These are phyloP conservation scores for Mycena metata DNA, from an alignment of 768 basidiomycete genomes.

Conservation along the genomic window DNA sequence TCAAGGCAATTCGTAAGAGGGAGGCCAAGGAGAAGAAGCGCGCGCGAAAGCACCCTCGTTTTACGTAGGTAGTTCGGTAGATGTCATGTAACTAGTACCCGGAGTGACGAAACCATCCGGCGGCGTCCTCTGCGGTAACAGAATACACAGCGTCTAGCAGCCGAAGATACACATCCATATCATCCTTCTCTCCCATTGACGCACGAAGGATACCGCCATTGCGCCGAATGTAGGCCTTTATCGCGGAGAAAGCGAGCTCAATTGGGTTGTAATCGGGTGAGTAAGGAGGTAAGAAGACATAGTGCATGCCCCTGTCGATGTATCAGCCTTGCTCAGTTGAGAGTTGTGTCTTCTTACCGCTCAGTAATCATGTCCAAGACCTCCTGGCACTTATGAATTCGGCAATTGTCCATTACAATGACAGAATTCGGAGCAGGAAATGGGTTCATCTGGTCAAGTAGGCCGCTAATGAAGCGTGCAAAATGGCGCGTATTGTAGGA, in stretches of 20 bases:
- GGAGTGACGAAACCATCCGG: constrained; percentile 42
- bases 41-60: neutral
- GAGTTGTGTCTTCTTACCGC: neutral
- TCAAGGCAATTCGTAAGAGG: neutral
- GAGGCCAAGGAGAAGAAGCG: constrained; percentile 5
- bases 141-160: constrained; percentile 40
- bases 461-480: constrained; percentile 46
- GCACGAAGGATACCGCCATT: constrained; percentile 34
- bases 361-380: constrained; percentile 10
- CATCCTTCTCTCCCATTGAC: constrained; percentile 33
- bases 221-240: constrained; percentile 42
- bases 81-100: constrained; percentile 10
- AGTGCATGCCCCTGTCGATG: neutral
- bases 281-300: constrained; percentile 14
- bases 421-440: constrained; percentile 52
- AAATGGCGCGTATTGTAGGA: constrained; percentile 48
- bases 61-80: neutral
- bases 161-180: constrained; percentile 40
- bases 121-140: constrained; percentile 36
- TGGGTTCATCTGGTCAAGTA: constrained; percentile 54
- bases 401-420: constrained; percentile 54
- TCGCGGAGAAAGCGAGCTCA: constrained; percentile 42
- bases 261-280: constrained; percentile 23
- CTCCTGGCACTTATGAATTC: constrained; percentile 10
- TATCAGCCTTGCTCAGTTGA: neutral